Evolutionary conservation across 2,329 filamentous ascomycete genomes (phyloP).

Genomic region (Didymella pomorum): DNA sequence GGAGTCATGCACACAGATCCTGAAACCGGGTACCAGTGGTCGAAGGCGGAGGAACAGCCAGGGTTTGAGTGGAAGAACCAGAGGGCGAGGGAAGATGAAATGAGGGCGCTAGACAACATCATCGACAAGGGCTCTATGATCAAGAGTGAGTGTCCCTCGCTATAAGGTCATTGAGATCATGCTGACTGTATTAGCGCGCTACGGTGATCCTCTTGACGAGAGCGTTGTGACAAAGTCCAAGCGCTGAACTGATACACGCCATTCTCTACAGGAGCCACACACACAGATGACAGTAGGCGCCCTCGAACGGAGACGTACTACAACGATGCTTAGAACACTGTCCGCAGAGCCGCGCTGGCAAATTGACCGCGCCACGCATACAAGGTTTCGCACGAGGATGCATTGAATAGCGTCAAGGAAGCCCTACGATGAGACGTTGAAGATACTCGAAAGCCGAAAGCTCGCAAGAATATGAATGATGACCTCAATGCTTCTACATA

Average conservation of each 20-base stretch:
- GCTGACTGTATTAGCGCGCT: constrained; percentile 39
- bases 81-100: constrained; percentile 48
- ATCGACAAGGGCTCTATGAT: constrained; percentile 47
- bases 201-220: constrained; percentile 49
- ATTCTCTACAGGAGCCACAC: not conserved
- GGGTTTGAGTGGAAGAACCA: constrained; percentile 51
- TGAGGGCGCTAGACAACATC: constrained; percentile 46
- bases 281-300: not conserved
- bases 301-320: not conserved
- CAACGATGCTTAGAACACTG: not conserved
- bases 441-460: not conserved
- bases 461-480: not conserved
- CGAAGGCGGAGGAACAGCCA: constrained; percentile 47
- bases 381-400: not conserved
- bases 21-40: constrained; percentile 51
- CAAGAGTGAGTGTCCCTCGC: constrained; percentile 36
- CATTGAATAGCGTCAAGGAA: not conserved
- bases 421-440: not conserved
- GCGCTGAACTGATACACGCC: constrained; percentile 32
- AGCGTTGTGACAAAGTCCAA: constrained; percentile 36
- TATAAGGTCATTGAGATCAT: not conserved
- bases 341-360: not conserved
- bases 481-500: not conserved
- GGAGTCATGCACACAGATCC: constrained; percentile 26
- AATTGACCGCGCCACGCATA: not conserved